Evolutionary conservation across 2,329 filamentous ascomycete species (phyloP), one percentile per base, ranked within the genome.

Genomic region (Pseudogymnoascus sp.): DNA sequence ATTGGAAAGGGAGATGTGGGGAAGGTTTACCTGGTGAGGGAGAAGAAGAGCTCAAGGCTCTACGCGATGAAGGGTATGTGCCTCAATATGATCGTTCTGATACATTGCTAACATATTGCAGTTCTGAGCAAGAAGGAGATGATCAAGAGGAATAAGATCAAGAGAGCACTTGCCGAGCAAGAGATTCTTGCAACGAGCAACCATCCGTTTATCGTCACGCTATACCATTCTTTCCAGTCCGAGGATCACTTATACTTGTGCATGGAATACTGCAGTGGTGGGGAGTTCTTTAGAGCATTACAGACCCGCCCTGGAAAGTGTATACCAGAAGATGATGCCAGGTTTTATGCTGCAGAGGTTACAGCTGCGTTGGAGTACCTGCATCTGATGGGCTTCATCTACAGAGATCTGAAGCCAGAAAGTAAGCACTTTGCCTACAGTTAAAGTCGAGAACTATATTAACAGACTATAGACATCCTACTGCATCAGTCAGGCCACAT

Each of bases 71-170:
- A 99, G 79, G 93, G 93, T 97, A 75, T 69, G 81, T 75, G 65
- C 62, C 11, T 61, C 37, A 5, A 62, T 62, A 34, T 54, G 12
- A 51, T 29, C 6, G 11, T 23, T 26, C 63, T 51, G 45, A 51
- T 29, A 29, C 21, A n/a, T 8, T 51, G 70, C 77, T 82, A 70
- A 83, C 75, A 63, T 47, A 61, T 61, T 62, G 14, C 73, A 97
- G 95, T 99, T 5, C 75, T 99, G 76, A 97, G 93, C 83, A 99
- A 99, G 79, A 97, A 97, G 81, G 95, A 99, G 77, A 99, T 99
- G 95, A 99, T 99, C 77, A 99, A 99, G 81, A 89, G 95, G 64
- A 99, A 99, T 82, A 99, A 99, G 83, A 99, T 99, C 79, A 99
- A 99, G 83, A 87, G 95, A 73, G 95, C 95, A 12, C 82, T 99